phyloP scores from a whole-genome alignment of 306 rosid genomes.

The Pterocarpus santalinus region DNA sequence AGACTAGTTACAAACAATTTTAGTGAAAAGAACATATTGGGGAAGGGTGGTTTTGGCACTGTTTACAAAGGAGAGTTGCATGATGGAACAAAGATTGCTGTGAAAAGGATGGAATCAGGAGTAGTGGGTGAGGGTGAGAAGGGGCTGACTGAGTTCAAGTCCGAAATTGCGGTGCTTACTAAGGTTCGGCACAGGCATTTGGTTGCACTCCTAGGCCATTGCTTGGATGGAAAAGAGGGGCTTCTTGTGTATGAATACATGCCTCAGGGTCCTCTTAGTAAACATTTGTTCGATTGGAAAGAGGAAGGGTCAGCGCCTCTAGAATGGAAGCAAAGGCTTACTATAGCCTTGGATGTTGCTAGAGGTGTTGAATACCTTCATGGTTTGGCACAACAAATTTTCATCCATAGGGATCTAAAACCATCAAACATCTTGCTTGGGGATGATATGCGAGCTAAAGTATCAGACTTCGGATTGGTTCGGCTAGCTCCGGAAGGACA shows the following conservation, averaged over 20 bases:
- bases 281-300: conserved; percentile 71
- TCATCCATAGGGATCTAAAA: conserved; percentile 92
- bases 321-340: conserved; percentile 85
- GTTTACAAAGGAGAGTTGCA: conserved; percentile 87
- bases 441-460: conserved; percentile 93
- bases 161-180: conserved; percentile 90
- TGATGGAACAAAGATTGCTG: conserved; percentile 91
- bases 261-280: conserved; percentile 94
- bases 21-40: conserved; percentile 70
- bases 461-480: conserved; percentile 91
- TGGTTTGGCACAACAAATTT: conserved; percentile 83
- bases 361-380: conserved; percentile 95
- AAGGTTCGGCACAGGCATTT: conserved; percentile 88
- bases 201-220: conserved; percentile 85
- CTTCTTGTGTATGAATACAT: conserved; percentile 95
- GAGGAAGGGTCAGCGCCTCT: conserved; percentile 68
- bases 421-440: conserved; percentile 96
- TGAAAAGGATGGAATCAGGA: conserved; percentile 90
- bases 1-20: conserved; percentile 81
- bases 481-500: conserved; percentile 96
- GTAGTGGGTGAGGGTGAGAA: conserved; percentile 70
- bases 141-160: conserved; percentile 77
- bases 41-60: conserved; percentile 91
- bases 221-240: conserved; percentile 89
- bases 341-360: conserved; percentile 92